Evolutionary conservation across 495 filamentous ascomycete species (phyloP), one percentile per base, ranked within the genome.

Genomic region (Lineolata rhizophorae): DNA sequence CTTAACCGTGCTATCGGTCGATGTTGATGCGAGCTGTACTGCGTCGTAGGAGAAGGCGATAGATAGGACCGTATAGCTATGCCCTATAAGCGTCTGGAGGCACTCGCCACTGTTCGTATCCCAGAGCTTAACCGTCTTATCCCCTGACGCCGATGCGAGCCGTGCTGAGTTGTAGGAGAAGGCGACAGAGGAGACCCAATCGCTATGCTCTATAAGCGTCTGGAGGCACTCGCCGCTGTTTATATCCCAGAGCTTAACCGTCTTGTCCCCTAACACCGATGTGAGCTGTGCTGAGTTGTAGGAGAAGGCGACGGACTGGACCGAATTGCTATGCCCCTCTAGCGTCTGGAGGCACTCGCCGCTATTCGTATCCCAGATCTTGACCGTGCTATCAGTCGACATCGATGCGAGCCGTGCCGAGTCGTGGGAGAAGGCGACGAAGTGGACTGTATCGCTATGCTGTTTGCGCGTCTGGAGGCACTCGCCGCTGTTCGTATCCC

Each of bases 401-500:
- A 18, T 39, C 12, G 28, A 30, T 6, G 34, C 34, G 15, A 36
- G 34, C 34, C 15, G 34, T 5, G n/a, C 20, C 12, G 25, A 30
- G 34, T 36, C 34, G 15, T 24, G 43, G 2, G 32, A 45, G 25
- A 41, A 30, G 31, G 34, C 32, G 18, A 41, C 30, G 16, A 33
- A 20, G 18, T 12, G 5, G 26, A 36, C 34, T n/a, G 1, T 18
- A 39, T 30, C 25, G 5, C 18, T 36, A 35, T 48, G 41, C 20
- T 41, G 36, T 18, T 53, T 43, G 8, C 52, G 42, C 4, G 43
- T 40, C 32, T 36, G 37, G 2, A 35, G 31, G 17, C 20, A 38
- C 12, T 32, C 8, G 6, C 28, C 28, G 6, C 6, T 10, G n/a
- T 25, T n/a, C 6, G 22, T 20, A 30, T 32, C 30, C 30, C 28